Base-by-base conservation (phyloP, 129 eudicot species). In the Tagetes erecta region DNA sequence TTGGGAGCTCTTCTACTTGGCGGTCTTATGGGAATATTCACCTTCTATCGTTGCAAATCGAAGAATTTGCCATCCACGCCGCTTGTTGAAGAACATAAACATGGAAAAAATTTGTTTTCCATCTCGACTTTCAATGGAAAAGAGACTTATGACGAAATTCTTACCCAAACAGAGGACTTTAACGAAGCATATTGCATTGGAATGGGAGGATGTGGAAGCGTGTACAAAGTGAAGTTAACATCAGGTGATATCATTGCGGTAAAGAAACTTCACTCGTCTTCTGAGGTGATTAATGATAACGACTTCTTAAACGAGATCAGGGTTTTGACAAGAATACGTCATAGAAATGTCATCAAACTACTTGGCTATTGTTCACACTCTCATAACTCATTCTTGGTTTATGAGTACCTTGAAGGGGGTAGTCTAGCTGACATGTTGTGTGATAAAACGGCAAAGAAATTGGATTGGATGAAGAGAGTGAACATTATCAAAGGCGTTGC, bases 121-220 rank as follows among this genome's bases (percentile, higher is more conserved):
- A 37, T 76, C 8, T 67, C 79, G 6, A 62, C 59, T 45, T 74
- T 62, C 66, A 53, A 74, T 63, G 78, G 78, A 35, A 62, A 57
- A 34, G 60, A 64, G 39, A 75, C 64, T 2, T 81, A 75, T 39
- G 11, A 59, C 1, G 73, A 70, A 55, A 75, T 81, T 71, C 2
- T 75, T 13, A 35, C 50, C 36, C 77, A 58, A 7, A 81, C 84
- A 1, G 50, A 74, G 8, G 68, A 60, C 30, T 80, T 80, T 51
- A 77, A 74, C 31, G 71, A 34, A n/a, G 73, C 57, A n/a, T 76
- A 75, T 62, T 70, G 80, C 76, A 81, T 81, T 1, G 84, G 84
- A 13, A 49, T 11, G 46, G 84, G 84, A 5, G 84, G 73, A 8
- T 64, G 14, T 41, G 84, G 81, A 74, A 75, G 80, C 3, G 81